Base-by-base conservation (phyloP, 192 early-diverging fungal species). In the Glomus cerebriforme region DNA sequence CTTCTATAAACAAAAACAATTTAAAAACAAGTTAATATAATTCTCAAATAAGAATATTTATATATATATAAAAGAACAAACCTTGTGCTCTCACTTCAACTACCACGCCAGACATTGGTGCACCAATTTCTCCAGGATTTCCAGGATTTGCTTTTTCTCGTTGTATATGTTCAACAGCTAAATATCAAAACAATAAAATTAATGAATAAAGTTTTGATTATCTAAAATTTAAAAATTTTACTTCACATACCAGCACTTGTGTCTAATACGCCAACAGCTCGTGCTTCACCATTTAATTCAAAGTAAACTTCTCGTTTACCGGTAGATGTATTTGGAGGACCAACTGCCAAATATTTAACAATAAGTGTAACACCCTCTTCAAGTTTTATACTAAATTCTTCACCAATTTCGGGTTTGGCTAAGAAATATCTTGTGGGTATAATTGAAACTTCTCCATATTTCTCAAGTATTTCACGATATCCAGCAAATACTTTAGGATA, bases 51-150 rank as follows among this genome's bases (percentile, higher is more conserved):
- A 35, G 27, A 22, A 19, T 34, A 67, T 35, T 37, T 66, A 17
- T 31, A 37, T 15, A 35, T 66, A 67, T 22, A 68, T 68, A 22
- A 37, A 9, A 39, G 19, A 37, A 67, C 60, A 0, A 49, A 66
- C 76, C 63, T 76, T 93, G 91, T 31, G 93, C 95, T 78, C 94
- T 89, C 80, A 99, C 88, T 82, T 99, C 97, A 24, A 99, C 91
- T 1, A 99, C 95, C 1, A 96, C 92, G 71, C 97, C 97, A 68
- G 92, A 91, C 97, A 99, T 99, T n/a, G 97, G 97, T 9, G 96
- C 96, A 6, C 93, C 93, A 63, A 98, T 89, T 60, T 99, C 93
- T 76, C 90, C 91, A 84, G 93, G 91, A 35, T 92, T 89, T 72
- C 84, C 82, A 0, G 92, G 84, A 79, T 96, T 90, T 15, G 96